Conservation (phyloP, 2,329 filamentous ascomycete genomes). For the Pseudogymnoascus sp. region DNA sequence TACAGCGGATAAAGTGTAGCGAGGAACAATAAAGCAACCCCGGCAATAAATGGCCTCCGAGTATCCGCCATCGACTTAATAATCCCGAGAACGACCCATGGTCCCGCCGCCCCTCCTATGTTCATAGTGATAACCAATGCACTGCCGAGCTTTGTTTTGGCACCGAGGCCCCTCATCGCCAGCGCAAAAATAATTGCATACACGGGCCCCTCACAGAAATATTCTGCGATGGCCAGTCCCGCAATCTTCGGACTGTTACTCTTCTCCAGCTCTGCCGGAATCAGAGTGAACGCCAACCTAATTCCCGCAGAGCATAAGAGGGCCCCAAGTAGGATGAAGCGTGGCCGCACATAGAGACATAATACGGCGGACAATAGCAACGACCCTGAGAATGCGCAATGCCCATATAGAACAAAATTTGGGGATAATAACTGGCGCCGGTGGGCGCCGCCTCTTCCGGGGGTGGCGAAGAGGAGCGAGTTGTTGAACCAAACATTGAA, state of each 20-base stretch:
- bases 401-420: slow-evolving; percentile 36
- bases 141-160: slow-evolving; percentile 66
- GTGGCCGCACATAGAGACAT: slow-evolving; percentile 53
- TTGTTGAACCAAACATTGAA: slow-evolving; percentile 53
- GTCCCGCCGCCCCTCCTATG: slow-evolving; percentile 22
- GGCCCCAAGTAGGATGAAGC: slow-evolving; percentile 58
- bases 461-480: slow-evolving; percentile 35
- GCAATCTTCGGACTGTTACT: slow-evolving; percentile 24
- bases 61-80: background rate
- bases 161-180: slow-evolving; percentile 67
- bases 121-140: slow-evolving; percentile 30
- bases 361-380: slow-evolving; percentile 64
- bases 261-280: slow-evolving; percentile 32
- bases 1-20: slow-evolving; percentile 23
- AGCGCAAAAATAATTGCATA: slow-evolving; percentile 75
- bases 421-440: slow-evolving; percentile 24
- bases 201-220: slow-evolving; percentile 70
- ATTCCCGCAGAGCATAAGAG: slow-evolving; percentile 44
- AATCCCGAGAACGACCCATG: slow-evolving; percentile 23
- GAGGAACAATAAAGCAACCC: slow-evolving; percentile 22
- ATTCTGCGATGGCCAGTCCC: slow-evolving; percentile 57
- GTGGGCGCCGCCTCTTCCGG: slow-evolving; percentile 28
- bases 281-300: slow-evolving; percentile 33
- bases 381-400: slow-evolving; percentile 41
- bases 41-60: background rate